A percentile compares a stretch with the other conserved stretches of the same genome.
These are phyloP conservation scores for Phylloporus rhodoxanthus DNA, from an alignment of 768 basidiomycete genomes.

Conservation along the genomic window DNA sequence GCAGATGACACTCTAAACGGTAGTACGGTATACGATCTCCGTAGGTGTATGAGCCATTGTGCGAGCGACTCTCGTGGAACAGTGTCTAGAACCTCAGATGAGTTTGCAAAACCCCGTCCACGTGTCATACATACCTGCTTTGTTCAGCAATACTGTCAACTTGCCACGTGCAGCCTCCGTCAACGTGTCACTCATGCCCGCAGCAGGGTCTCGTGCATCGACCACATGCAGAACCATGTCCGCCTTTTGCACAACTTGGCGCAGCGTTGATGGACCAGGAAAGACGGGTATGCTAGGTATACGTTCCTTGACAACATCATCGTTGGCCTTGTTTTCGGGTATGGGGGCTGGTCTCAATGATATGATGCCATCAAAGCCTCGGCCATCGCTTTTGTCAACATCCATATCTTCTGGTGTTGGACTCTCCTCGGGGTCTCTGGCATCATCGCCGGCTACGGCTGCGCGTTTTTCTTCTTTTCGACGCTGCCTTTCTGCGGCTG, in stretches of 20 bases:
- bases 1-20: conserved; percentile 70
- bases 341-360: conserved; percentile 13
- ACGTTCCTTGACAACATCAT: not conserved
- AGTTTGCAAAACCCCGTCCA: not conserved
- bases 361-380: conserved; percentile 37
- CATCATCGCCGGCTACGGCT: conserved; percentile 26
- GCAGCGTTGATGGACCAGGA: conserved; percentile 26
- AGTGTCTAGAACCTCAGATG: conserved; percentile 45
- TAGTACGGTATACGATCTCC: conserved; percentile 54
- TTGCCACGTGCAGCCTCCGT: conserved; percentile 37
- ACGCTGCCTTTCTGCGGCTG: conserved; percentile 68
- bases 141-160: conserved; percentile 72
- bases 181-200: conserved; percentile 66
- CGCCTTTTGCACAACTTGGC: conserved; percentile 59
- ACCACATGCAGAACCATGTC: conserved; percentile 78
- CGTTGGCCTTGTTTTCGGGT: not conserved
- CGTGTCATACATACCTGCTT: conserved; percentile 60
- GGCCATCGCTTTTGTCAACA: conserved; percentile 26
- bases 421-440: conserved; percentile 22
- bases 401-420: conserved; percentile 26
- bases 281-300: conserved; percentile 19
- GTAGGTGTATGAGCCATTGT: conserved; percentile 61
- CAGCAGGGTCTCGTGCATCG: conserved; percentile 77
- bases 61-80: conserved; percentile 72
- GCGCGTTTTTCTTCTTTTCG: conserved; percentile 63